These are phyloP conservation scores for Mucor indicus DNA, from an alignment of 371 early-diverging fungal species.

Conservation along the genomic window DNA sequence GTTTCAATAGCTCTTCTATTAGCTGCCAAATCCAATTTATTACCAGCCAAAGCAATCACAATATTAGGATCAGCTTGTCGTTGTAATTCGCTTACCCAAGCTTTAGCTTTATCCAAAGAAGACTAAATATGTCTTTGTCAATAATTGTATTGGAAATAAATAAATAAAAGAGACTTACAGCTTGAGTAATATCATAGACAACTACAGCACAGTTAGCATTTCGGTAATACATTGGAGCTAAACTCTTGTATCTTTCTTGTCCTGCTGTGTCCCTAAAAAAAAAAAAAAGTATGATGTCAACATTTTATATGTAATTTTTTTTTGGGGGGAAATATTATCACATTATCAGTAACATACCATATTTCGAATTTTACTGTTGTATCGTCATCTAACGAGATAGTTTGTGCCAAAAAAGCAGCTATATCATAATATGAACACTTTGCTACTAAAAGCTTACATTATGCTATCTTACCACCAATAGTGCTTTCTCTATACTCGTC, in stretches of 20 bases:
- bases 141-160: background rate
- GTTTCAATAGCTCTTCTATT: constrained; percentile 69
- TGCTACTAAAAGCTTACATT: too few species aligned
- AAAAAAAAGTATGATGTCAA: background rate
- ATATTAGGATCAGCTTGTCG: constrained; percentile 93
- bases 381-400: constrained; percentile 63
- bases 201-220: constrained; percentile 96
- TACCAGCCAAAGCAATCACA: constrained; percentile 95
- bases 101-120: constrained; percentile 93
- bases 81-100: constrained; percentile 97
- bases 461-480: constrained; percentile 74
- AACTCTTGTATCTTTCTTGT: constrained; percentile 91
- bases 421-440: too few species aligned
- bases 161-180: constrained; percentile 48
- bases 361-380: constrained; percentile 82
- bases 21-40: constrained; percentile 85
- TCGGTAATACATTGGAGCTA: constrained; percentile 99
- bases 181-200: constrained; percentile 96
- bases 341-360: too few species aligned
- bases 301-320: background rate
- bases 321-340: background rate
- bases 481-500: constrained; percentile 97
- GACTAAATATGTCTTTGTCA: constrained; percentile 41
- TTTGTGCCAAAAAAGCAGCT: constrained; percentile 83
- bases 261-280: constrained; percentile 86